Base-by-base conservation (phyloP, 2,329 filamentous ascomycete species). In the Cladosporium austrohemisphaericum region DNA sequence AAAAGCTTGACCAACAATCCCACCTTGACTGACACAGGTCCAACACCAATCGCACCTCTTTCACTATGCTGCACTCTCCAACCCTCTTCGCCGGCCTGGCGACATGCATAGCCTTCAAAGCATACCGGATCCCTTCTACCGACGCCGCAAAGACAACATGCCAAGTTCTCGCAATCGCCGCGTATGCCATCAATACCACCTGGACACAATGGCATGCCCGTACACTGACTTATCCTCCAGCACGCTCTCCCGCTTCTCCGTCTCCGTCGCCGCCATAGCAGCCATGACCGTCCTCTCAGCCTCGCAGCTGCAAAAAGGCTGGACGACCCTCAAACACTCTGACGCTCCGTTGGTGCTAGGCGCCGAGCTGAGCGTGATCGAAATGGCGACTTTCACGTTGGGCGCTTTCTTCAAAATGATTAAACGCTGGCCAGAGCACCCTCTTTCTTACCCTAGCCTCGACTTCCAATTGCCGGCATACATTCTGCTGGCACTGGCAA, bases 101-200 rank as follows among this genome's bases (percentile, higher is more conserved):
- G 20, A 37, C 18, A 25, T 47, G 44, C 44, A 47, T 47, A 19
- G 44, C 44, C 13, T 33, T 47, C 16, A 47, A 47, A 38, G 44
- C 44, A 28, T 47, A 47, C 33, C 35, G 44, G 8, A 47, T 47
- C 25, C 20, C 38, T 33, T 47, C 44, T 9, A 47, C 44, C n/a
- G 44, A 47, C 13, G 16, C 26, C 11, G 33, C 44, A 38, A 47
- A 31, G 19, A 38, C 33, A 5, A 36, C 25, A 20, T 47, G 44
- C 32, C 44, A 47, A 38, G 33, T 47, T 3, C 44, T 47, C 16
- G 44, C 44, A 10, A 23, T 36, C 16, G 44, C 44, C 13, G 44
- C 38, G 44, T 47, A 47, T 16, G 44, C 44, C 8, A 47, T 33
- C n/a, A 33, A 47, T 10, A 14, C 26, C 11, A 25, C 44, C 31